Evolutionary conservation across 2,329 filamentous ascomycete genomes (phyloP).

Genomic region (Calonectria fujianensis): DNA sequence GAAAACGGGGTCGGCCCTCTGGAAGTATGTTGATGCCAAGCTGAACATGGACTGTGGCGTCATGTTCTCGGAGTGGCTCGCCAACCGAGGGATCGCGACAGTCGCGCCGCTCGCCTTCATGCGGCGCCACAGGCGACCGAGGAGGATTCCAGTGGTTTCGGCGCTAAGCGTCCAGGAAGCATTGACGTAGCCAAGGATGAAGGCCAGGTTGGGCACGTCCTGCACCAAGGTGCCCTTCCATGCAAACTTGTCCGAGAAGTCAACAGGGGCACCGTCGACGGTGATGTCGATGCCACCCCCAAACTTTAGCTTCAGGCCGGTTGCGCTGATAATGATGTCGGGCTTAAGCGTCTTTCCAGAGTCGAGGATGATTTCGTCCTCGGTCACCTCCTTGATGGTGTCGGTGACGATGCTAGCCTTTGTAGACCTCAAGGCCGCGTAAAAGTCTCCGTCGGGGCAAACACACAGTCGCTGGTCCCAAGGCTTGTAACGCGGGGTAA

Average conservation of each 20-base stretch:
- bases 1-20: neutral
- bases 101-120: neutral
- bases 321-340: conserved; percentile 79
- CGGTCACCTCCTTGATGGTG: conserved; percentile 18
- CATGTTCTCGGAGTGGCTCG: neutral
- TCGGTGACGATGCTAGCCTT: conserved; percentile 26
- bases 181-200: conserved; percentile 25
- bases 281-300: conserved; percentile 69
- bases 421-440: conserved; percentile 57
- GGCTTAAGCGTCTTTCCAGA: conserved; percentile 66
- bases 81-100: neutral
- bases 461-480: conserved; percentile 83
- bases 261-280: conserved; percentile 66
- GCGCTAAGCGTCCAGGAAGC: conserved; percentile 25
- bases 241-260: neutral
- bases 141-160: neutral
- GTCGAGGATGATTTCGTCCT: conserved; percentile 52
- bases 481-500: conserved; percentile 71
- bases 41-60: neutral
- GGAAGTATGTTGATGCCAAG: neutral
- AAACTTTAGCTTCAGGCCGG: conserved; percentile 74
- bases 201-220: conserved; percentile 19
- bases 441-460: conserved; percentile 67
- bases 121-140: neutral
- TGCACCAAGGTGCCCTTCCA: conserved; percentile 19